These are phyloP conservation scores for Lenzites betulinus DNA, from an alignment of 768 basidiomycete species.

Conservation along the genomic window DNA sequence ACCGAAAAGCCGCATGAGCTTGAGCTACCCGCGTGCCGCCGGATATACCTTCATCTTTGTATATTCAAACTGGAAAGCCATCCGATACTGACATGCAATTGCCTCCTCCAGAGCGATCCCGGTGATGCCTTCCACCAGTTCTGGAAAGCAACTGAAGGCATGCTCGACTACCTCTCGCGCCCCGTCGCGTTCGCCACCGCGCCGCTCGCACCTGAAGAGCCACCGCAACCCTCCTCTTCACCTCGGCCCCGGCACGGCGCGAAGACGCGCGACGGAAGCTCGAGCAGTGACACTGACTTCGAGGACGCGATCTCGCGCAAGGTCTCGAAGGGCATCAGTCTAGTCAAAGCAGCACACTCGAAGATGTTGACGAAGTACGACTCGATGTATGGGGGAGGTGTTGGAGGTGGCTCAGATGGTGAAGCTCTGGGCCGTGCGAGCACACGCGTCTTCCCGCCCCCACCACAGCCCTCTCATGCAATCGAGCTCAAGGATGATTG, in stretches of 20 bases:
- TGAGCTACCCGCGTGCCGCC: not conserved
- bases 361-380: conserved; percentile 33
- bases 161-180: conserved; percentile 84
- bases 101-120: conserved; percentile 49
- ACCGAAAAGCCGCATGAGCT: too few relatives aligned
- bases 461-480: conserved; percentile 21
- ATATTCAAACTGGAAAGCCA: too few relatives aligned
- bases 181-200: conserved; percentile 81
- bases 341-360: conserved; percentile 32
- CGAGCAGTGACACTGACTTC: conserved; percentile 66
- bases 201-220: conserved; percentile 55
- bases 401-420: conserved; percentile 3
- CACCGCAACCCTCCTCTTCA: conserved; percentile 19
- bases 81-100: not conserved
- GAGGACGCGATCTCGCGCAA: conserved; percentile 65
- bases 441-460: conserved; percentile 32
- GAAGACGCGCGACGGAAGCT: conserved; percentile 50
- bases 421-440: conserved; percentile 26
- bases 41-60: conserved; percentile 3
- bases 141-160: conserved; percentile 86
- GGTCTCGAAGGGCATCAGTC: conserved; percentile 47
- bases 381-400: conserved; percentile 15
- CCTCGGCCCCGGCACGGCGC: not conserved
- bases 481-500: conserved; percentile 45
- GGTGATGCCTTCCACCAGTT: conserved; percentile 88